Evolutionary conservation across 202 grass and related monocot genomes (phyloP).

Genomic region (Setaria viridis): DNA sequence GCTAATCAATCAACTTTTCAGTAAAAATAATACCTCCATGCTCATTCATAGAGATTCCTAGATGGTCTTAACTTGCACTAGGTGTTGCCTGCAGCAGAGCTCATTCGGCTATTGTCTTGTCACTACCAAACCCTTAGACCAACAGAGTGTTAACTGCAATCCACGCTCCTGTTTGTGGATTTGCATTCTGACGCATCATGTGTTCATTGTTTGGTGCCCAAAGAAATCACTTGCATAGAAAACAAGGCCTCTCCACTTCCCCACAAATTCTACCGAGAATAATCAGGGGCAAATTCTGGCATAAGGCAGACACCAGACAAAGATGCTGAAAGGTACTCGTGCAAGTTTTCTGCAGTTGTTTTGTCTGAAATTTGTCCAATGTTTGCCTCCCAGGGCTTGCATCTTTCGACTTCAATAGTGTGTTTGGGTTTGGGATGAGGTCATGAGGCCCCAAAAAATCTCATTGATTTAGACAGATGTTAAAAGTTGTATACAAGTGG

Average conservation of each 20-base stretch:
- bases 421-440: background rate
- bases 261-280: conserved; percentile 26
- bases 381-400: background rate
- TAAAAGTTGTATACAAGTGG: background rate
- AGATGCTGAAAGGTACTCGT: background rate
- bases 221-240: background rate
- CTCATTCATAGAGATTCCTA: too few relatives aligned
- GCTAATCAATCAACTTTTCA: too few relatives aligned
- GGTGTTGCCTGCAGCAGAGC: too few relatives aligned
- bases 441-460: background rate
- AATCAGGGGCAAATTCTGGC: background rate
- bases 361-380: conserved; percentile 21
- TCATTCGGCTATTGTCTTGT: too few relatives aligned
- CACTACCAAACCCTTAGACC: too few relatives aligned
- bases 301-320: background rate
- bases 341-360: background rate
- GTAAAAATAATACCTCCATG: too few relatives aligned
- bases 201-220: too few relatives aligned
- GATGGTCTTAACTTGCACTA: too few relatives aligned
- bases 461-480: background rate
- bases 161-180: too few relatives aligned
- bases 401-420: background rate
- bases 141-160: too few relatives aligned
- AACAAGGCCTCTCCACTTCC: conserved; percentile 4
- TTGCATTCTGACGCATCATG: too few relatives aligned